Percentiles rank a stretch among this genome's conserved stretches.
Conservation (phyloP, 2,329 filamentous ascomycete genomes). For the Colletotrichum graminicola region DNA sequence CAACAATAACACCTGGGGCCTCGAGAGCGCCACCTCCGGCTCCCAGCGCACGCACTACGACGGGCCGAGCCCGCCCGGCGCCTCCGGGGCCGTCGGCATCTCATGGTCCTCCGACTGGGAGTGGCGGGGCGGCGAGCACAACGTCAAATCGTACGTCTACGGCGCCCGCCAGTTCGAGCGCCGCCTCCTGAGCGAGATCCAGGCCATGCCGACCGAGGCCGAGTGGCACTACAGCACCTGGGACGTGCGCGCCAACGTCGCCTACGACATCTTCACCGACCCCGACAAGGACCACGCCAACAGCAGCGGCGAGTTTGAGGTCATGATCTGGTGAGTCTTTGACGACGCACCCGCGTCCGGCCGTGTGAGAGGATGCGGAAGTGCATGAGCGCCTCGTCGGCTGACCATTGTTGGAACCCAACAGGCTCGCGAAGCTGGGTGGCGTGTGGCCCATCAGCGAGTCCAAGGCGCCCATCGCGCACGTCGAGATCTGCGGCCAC, state of each 20-base stretch:
- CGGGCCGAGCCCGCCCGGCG: slow-evolving; percentile 47
- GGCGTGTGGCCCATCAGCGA: slow-evolving; percentile 62
- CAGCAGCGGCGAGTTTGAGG: slow-evolving; percentile 64
- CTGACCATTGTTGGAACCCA: neutral
- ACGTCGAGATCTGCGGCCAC: slow-evolving; percentile 43
- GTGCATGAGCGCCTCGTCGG: neutral
- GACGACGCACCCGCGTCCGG: accelerated
- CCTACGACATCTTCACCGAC: slow-evolving; percentile 72
- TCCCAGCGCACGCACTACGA: slow-evolving; percentile 58
- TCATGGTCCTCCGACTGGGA: slow-evolving; percentile 57
- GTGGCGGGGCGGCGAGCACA: slow-evolving; percentile 53
- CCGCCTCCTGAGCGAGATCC: slow-evolving; percentile 50
- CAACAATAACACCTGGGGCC: slow-evolving; percentile 61
- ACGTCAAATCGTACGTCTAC: slow-evolving; percentile 61
- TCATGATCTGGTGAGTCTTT: slow-evolving; percentile 71
- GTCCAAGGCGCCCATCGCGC: slow-evolving; percentile 40
- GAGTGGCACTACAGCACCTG: slow-evolving; percentile 61
- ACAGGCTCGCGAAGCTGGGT: slow-evolving; percentile 65
- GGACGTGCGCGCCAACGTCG: slow-evolving; percentile 67
- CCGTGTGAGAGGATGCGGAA: neutral
- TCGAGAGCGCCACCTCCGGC: slow-evolving; percentile 50
- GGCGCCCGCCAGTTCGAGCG: slow-evolving; percentile 51
- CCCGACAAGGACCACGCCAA: slow-evolving; percentile 50
- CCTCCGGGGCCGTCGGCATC: slow-evolving; percentile 46
- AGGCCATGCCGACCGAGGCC: slow-evolving; percentile 51